Conservation (phyloP, 768 basidiomycete species). For the Pleurotus salmoneostramineus region DNA sequence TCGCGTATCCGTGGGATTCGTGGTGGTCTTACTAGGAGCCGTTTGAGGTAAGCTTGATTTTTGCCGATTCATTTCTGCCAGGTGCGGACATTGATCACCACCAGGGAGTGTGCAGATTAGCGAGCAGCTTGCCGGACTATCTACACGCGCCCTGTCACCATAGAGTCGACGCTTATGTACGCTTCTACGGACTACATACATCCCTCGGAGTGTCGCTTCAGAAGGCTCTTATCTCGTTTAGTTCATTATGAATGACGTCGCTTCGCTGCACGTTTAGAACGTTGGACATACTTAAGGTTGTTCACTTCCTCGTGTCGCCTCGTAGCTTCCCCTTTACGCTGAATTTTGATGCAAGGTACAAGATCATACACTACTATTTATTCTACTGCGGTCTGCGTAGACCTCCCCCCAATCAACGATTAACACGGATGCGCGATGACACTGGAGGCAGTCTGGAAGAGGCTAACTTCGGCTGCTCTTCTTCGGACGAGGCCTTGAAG, state of each 20-base stretch:
- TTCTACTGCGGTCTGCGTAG: background rate
- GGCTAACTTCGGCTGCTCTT: conserved; percentile 22
- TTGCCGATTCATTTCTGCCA: background rate
- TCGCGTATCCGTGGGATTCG: background rate
- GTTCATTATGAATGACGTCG: background rate
- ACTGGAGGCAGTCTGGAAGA: conserved; percentile 23
- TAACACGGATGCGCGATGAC: conserved; percentile 22
- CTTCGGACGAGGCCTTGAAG: conserved; percentile 17
- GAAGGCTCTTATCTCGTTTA: background rate
- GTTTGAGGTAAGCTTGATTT: no score
- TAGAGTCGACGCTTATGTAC: background rate
- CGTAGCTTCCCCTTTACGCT: no score
- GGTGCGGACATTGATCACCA: no score
- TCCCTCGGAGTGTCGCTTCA: background rate
- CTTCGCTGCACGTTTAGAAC: background rate
- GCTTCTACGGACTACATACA: background rate
- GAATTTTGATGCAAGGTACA: background rate
- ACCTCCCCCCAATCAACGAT: background rate
- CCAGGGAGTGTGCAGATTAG: no score
- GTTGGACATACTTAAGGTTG: background rate
- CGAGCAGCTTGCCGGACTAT: no score
- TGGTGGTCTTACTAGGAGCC: background rate
- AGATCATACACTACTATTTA: background rate
- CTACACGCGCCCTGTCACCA: background rate
- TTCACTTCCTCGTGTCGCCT: no score